Evolutionary conservation across 2,329 filamentous ascomycete species (phyloP).

Genomic region (Pseudogymnoascus sp.): DNA sequence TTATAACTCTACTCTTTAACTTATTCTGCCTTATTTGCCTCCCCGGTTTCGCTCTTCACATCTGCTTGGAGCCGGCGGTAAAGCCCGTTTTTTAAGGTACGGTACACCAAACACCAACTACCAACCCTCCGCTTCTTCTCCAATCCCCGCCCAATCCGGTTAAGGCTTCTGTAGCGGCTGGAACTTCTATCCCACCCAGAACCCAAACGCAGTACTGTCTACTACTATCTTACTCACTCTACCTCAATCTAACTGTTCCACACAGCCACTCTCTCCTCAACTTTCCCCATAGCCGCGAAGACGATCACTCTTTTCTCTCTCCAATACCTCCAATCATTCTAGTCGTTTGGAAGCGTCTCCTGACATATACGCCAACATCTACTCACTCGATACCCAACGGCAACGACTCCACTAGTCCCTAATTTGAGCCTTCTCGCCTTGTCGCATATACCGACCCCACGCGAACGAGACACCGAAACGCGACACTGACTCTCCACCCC

Average conservation of each 20-base stretch:
- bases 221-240: neutral
- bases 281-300: neutral
- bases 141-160: slow-evolving; percentile 10
- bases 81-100: slow-evolving; percentile 1
- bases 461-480: neutral
- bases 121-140: slow-evolving; percentile 9
- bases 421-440: neutral
- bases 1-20: neutral
- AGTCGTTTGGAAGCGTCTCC: neutral
- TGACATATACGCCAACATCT: neutral
- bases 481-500: slow-evolving; percentile 8
- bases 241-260: too few species aligned
- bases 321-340: neutral
- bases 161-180: neutral
- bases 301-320: neutral
- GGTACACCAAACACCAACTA: neutral
- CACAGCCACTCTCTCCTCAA: neutral
- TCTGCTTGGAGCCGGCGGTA: neutral
- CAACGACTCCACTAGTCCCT: neutral
- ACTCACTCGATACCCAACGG: neutral
- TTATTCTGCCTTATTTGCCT: neutral
- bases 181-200: neutral
- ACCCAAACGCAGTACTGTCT: neutral
- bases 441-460: neutral
- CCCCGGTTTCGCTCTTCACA: neutral